Conservation (phyloP, 176 grass and related monocot genomes). For the Cenchrus americanus region DNA sequence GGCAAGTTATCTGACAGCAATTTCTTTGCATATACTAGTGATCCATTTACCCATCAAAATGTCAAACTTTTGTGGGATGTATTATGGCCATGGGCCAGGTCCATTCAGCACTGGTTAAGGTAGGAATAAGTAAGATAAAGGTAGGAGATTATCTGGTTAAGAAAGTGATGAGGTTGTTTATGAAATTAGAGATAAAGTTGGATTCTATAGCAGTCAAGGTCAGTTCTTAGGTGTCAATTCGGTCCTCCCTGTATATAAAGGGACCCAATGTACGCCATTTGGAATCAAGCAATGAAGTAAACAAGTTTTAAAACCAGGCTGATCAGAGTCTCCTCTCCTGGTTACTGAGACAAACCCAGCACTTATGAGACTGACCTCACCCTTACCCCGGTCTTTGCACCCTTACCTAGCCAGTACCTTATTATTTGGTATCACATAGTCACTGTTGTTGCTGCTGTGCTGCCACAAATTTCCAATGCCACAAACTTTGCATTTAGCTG, state of each 20-base stretch:
- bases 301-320: neutral
- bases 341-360: neutral
- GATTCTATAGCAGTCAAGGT: neutral
- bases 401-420: neutral
- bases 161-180: neutral
- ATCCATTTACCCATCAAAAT: neutral
- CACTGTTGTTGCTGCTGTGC: neutral
- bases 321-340: conserved; percentile 1
- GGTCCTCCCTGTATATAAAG: neutral
- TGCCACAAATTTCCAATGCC: neutral
- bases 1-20: neutral
- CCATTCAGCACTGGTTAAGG: neutral
- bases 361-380: neutral
- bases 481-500: neutral
- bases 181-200: neutral
- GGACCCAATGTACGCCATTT: neutral
- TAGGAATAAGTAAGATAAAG: conserved; percentile 6
- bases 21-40: neutral
- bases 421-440: neutral
- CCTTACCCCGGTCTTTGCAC: neutral
- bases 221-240: neutral
- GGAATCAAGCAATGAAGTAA: neutral
- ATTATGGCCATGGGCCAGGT: neutral
- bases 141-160: neutral
- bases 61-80: neutral